Conservation (phyloP, 306 rosid genomes). For the Trifolium repens region DNA sequence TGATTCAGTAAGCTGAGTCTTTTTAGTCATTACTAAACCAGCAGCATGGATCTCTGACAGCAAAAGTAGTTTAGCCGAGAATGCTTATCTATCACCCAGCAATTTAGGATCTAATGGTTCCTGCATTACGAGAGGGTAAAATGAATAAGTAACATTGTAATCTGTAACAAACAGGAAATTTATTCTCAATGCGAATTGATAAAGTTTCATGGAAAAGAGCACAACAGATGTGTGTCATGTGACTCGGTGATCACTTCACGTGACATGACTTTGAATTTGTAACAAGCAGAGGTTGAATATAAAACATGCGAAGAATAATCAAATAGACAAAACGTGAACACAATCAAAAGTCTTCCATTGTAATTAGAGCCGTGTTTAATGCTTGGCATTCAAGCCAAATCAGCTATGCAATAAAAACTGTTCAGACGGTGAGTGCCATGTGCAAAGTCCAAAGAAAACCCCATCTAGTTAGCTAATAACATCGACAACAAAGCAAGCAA, state of each 20-base stretch:
- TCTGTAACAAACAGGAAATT: background rate
- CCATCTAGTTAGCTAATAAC: constrained; percentile 1
- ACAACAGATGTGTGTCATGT: background rate
- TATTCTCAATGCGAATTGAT: background rate
- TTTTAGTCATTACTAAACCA: background rate
- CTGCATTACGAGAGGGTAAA: constrained; percentile 42
- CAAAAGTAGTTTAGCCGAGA: constrained; percentile 24
- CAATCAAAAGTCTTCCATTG: background rate
- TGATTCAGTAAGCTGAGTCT: constrained; percentile 9
- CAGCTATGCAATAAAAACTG: background rate
- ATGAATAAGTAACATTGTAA: constrained; percentile 24
- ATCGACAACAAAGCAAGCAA: constrained; percentile 11
- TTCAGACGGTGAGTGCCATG: background rate
- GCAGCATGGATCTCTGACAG: constrained; percentile 19
- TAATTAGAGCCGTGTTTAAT: background rate
- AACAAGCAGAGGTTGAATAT: constrained; percentile 4
- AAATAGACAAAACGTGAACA: background rate
- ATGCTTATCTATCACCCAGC: constrained; percentile 25
- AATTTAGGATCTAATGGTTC: constrained; percentile 38
- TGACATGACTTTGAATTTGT: background rate
- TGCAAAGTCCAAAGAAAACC: background rate
- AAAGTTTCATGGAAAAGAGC: constrained; percentile 10
- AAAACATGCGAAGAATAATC: background rate
- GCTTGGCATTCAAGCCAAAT: background rate
- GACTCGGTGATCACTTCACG: background rate